phyloP scores from a whole-genome alignment of 768 basidiomycete species.

The Pleurotus tuoliensis region DNA sequence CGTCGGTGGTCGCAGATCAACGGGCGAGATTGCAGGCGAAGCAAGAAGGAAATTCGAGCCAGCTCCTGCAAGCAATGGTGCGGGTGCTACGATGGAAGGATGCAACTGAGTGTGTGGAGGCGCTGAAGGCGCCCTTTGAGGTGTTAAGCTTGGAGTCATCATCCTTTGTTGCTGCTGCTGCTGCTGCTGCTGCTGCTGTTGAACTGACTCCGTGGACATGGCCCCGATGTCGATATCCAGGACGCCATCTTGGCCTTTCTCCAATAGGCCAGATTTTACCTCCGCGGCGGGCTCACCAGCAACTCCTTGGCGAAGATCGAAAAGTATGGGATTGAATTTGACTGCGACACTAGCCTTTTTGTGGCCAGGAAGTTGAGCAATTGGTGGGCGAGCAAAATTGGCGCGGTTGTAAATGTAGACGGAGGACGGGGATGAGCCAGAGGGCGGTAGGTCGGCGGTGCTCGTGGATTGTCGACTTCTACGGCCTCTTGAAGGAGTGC shows the following conservation, averaged over 20 bases:
- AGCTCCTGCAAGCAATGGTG: constrained; percentile 36
- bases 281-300: constrained; percentile 32
- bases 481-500: constrained; percentile 53
- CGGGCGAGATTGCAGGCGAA: constrained; percentile 57
- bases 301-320: constrained; percentile 75
- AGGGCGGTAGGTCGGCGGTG: constrained; percentile 30
- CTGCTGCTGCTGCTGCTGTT: background rate
- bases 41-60: constrained; percentile 22
- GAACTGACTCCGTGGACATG: constrained; percentile 9
- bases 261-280: constrained; percentile 52
- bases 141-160: constrained; percentile 19
- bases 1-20: constrained; percentile 51
- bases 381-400: constrained; percentile 88
- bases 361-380: constrained; percentile 94
- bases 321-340: constrained; percentile 88
- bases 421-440: constrained; percentile 48
- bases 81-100: constrained; percentile 43
- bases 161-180: too few species aligned
- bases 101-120: constrained; percentile 16
- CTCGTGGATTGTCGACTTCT: constrained; percentile 46
- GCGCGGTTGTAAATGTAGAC: constrained; percentile 96
- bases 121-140: constrained; percentile 28
- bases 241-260: constrained; percentile 58
- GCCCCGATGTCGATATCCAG: constrained; percentile 60
- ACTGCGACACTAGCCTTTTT: constrained; percentile 95